Base-by-base conservation (phyloP, 805 yeast genomes). In the Ogataea nitratoaversa region DNA sequence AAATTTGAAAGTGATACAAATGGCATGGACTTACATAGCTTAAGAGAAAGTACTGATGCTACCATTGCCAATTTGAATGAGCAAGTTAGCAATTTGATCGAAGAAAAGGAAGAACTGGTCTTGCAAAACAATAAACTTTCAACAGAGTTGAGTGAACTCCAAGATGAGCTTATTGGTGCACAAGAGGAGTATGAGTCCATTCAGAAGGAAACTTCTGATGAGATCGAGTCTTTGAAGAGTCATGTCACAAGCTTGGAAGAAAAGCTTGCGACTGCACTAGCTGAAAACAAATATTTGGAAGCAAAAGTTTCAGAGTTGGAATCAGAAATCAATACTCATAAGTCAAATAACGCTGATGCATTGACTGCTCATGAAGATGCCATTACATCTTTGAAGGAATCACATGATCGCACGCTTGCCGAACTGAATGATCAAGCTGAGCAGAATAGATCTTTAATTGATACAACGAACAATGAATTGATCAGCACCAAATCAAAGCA, bases 201-300 rank as follows among this genome's bases (percentile, higher is more conserved):
- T 7, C 55, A 56, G 37, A 46, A 46, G 7, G 53, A 54, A 31
- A 38, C 54, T 3, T 19, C 46, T 4, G 48, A 43, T 11, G 55
- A 57, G 19, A 33, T 47, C 17, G 46, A 50, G 3, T 46, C 47
- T 1, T 54, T 77, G 14, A 75, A 76, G 2, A 44, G 52, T 4
- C 57, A 57, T 24, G 46, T 65, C 17, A 60, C 53, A 25, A 47
- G 48, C 12, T 43, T 62, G 32, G 54, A 59, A n/a, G 45, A 40
- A 13, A 42, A 43, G 18, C 24, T 46, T 19, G 48, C 42, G 12
- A 17, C 30, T 1, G 34, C 41, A 18, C 39, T 42, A 20, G 42
- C 42, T 7, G 23, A 32, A 19, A 49, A 49, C 16, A 35, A 32
- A 9, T 24, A 34, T 8, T 14, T 25, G 18, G 32, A 19, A 3